Percentiles rank a stretch among this genome's conserved stretches.
Evolutionary conservation across 305 asterid species (phyloP).

Genomic region (Striga hermonthica): DNA sequence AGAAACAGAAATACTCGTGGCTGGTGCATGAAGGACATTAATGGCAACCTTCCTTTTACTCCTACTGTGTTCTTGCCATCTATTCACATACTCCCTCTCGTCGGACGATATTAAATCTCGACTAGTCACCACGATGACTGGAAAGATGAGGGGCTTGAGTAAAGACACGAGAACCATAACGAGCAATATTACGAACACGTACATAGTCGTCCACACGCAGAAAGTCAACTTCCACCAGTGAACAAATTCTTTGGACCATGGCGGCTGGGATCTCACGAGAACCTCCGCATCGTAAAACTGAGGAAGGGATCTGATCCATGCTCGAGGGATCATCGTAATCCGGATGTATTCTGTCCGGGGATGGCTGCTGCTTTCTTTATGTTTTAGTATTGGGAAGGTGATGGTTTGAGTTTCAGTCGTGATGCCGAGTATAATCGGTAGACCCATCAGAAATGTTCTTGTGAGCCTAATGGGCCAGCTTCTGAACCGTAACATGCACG

Average conservation of each 20-base stretch:
- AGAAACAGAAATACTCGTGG: constrained; percentile 44
- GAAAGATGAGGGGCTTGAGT: constrained; percentile 52
- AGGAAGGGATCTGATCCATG: constrained; percentile 55
- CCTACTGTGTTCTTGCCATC: constrained; percentile 45
- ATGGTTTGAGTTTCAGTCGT: constrained; percentile 57
- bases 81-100: constrained; percentile 30
- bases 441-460: constrained; percentile 49
- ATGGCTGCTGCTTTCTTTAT: constrained; percentile 48
- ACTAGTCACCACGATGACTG: constrained; percentile 29
- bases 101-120: no score
- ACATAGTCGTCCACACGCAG: constrained; percentile 63
- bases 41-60: constrained; percentile 54
- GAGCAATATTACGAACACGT: constrained; percentile 38
- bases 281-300: constrained; percentile 64
- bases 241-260: constrained; percentile 54
- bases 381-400: constrained; percentile 47
- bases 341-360: constrained; percentile 51
- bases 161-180: constrained; percentile 41
- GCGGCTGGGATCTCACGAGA: constrained; percentile 47
- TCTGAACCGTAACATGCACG: constrained; percentile 61
- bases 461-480: constrained; percentile 68
- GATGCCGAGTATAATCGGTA: constrained; percentile 65
- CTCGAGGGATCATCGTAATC: constrained; percentile 57
- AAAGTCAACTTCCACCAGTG: constrained; percentile 69
- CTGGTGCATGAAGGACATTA: constrained; percentile 22